These are phyloP conservation scores for Zopfia rhizophila DNA, from an alignment of 2,329 filamentous ascomycete genomes.

Conservation along the genomic window DNA sequence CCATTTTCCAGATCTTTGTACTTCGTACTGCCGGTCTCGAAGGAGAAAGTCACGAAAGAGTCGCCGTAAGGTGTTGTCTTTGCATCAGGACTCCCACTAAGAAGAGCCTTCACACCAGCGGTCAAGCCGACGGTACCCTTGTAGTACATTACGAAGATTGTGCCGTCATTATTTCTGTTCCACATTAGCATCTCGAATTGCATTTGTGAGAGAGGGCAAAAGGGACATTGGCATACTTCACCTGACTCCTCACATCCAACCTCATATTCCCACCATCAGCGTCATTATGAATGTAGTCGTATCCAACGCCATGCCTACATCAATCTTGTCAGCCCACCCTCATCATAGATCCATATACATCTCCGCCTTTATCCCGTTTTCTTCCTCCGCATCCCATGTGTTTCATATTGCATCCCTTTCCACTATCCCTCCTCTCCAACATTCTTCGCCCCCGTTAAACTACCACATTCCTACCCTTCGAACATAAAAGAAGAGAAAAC, in stretches of 20 bases:
- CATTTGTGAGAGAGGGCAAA: neutral
- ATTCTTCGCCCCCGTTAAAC: neutral
- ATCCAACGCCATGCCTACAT: constrained; percentile 41
- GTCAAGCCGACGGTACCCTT: constrained; percentile 41
- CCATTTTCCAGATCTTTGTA: constrained; percentile 44
- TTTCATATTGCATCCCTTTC: too few species aligned
- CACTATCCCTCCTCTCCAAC: neutral
- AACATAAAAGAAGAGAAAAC: neutral
- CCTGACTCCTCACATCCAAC: constrained; percentile 38
- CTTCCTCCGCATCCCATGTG: too few species aligned
- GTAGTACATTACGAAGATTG: constrained; percentile 46
- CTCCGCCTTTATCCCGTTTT: too few species aligned
- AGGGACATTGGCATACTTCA: constrained; percentile 29
- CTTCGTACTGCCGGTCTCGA: constrained; percentile 40
- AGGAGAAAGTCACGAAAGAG: constrained; percentile 41
- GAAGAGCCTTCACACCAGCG: constrained; percentile 32
- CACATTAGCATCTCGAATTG: neutral
- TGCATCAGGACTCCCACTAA: constrained; percentile 31
- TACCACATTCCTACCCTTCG: neutral
- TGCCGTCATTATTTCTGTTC: constrained; percentile 30
- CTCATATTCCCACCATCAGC: constrained; percentile 37
- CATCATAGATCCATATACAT: too few species aligned
- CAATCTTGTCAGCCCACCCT: too few species aligned
- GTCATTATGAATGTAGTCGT: constrained; percentile 47
- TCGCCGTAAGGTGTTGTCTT: constrained; percentile 43